Evolutionary conservation across 768 basidiomycete species (phyloP).

Genomic region (Phanerochaete carnosa): DNA sequence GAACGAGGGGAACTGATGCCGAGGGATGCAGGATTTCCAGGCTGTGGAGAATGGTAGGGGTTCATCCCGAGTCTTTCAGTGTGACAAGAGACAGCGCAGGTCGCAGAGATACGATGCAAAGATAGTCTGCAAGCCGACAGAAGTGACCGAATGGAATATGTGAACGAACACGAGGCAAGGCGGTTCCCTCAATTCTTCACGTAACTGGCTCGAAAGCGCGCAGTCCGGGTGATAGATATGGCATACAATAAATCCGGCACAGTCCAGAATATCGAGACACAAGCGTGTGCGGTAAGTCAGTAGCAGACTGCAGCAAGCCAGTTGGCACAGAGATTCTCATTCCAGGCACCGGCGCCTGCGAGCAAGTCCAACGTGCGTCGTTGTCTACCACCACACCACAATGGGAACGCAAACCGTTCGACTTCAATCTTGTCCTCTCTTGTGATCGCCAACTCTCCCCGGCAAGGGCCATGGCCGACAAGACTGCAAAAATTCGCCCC

Average conservation of each 20-base stretch:
- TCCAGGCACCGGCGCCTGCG: background rate
- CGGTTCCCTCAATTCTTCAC: background rate
- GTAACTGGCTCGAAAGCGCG: background rate
- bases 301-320: too few species aligned
- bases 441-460: background rate
- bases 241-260: background rate
- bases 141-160: background rate
- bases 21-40: background rate
- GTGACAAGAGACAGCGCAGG: background rate
- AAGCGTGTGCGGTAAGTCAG: background rate
- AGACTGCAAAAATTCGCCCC: constrained; percentile 44
- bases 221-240: background rate
- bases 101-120: background rate
- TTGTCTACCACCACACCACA: background rate
- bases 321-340: too few species aligned
- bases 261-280: background rate
- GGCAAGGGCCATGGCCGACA: constrained; percentile 20
- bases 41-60: constrained; percentile 4
- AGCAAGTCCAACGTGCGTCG: background rate
- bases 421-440: background rate
- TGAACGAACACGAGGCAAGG: constrained; percentile 7
- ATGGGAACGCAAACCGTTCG: background rate
- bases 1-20: constrained; percentile 7
- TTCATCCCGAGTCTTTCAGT: background rate
- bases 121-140: background rate